These are phyloP conservation scores for Funneliformis caledonium DNA, from an alignment of 371 early-diverging fungal species.

Conservation along the genomic window DNA sequence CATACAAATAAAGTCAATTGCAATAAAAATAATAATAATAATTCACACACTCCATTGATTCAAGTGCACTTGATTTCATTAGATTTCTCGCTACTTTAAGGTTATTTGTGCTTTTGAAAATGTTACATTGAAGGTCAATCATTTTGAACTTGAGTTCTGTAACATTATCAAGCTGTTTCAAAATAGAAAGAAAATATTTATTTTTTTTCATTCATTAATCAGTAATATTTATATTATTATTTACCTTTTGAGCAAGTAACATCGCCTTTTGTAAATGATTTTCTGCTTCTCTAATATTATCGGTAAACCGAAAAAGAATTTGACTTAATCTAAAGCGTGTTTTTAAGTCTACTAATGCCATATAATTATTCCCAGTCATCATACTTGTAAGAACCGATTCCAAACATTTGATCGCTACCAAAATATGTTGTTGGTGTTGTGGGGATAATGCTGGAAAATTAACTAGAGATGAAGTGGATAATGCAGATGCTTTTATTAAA, in stretches of 20 bases:
- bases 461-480: conserved; percentile 6
- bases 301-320: conserved; percentile 37
- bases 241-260: conserved; percentile 31
- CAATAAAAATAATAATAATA: neutral
- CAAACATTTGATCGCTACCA: conserved; percentile 35
- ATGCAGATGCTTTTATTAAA: conserved; percentile 15
- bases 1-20: neutral
- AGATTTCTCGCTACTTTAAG: conserved; percentile 28
- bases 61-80: conserved; percentile 12
- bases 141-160: conserved; percentile 30
- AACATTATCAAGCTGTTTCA: conserved; percentile 23
- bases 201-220: neutral
- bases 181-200: neutral
- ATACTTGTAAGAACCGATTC: conserved; percentile 18
- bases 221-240: neutral
- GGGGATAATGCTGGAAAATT: conserved; percentile 19
- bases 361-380: neutral
- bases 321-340: conserved; percentile 39
- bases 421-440: conserved; percentile 23
- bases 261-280: conserved; percentile 37
- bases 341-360: conserved; percentile 25
- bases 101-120: conserved; percentile 30
- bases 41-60: conserved; percentile 39
- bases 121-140: conserved; percentile 32
- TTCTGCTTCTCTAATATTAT: conserved; percentile 38